Evolutionary conservation across 2,329 filamentous ascomycete genomes (phyloP).

Genomic region (Pyrenophora seminiperda): DNA sequence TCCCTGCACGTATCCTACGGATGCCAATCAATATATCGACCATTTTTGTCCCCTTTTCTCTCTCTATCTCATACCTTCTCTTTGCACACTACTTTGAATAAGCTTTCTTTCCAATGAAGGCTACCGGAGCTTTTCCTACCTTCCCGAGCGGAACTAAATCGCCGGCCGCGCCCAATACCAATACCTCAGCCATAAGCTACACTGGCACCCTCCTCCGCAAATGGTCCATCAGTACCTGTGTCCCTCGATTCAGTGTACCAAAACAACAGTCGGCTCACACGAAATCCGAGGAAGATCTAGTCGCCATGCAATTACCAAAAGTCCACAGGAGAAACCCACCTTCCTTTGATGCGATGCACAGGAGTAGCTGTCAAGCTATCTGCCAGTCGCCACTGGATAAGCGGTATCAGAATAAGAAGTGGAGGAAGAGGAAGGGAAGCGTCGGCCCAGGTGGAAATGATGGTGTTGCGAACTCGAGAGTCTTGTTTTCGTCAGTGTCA

Average conservation of each 20-base stretch:
- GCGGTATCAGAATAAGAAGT: background rate
- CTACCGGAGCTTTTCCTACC: no score
- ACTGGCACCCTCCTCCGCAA: background rate
- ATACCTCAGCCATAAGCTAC: background rate
- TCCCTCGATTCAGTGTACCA: background rate
- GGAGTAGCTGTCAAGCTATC: conserved; percentile 1
- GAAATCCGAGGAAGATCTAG: conserved; percentile 7
- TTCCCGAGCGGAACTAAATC: no score
- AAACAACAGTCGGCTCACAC: background rate
- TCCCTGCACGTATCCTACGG: no score
- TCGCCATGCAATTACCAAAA: conserved; percentile 3
- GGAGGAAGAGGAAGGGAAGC: background rate
- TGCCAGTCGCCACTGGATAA: conserved; percentile 11
- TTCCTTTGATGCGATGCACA: background rate
- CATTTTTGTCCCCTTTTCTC: no score
- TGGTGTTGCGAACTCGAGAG: background rate
- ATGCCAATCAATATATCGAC: no score
- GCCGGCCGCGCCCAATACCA: no score
- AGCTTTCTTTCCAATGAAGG: no score
- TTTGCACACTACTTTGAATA: no score
- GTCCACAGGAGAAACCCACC: background rate
- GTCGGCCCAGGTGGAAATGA: background rate
- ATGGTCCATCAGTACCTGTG: no score
- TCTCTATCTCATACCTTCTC: no score
- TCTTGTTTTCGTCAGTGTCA: background rate